Evolutionary conservation across 108 stramenopile genomes (phyloP), one percentile per base, ranked within the genome.

Genomic region (Pseudonitzschia delicatissima): DNA sequence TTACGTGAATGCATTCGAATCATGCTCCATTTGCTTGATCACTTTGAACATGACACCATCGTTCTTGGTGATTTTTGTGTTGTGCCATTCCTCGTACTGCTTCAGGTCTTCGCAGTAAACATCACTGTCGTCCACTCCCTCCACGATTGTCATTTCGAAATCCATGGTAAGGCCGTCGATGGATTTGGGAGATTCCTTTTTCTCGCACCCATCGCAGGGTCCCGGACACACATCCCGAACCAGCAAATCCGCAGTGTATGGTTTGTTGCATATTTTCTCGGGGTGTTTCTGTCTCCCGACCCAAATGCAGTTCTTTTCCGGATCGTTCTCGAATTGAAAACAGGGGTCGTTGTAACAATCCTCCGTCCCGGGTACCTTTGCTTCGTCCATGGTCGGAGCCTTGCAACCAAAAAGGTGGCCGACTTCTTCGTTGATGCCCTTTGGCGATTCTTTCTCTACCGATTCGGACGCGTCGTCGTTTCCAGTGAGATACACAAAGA

Each of bases 1-100:
- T 72, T 57, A 87, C 85, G 83, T 82, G 57, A 92, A 92, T 13
- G 87, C 77, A 27, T 40, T 61, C 0, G 27, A 27, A 45, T 89
- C 91, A 69, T 92, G 91, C 6, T 48, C 18, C 11, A 87, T 64
- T 66, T 84, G 82, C 50, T 83, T 78, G 23, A 88, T 21, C 32
- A 92, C 67, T 26, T 72, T 69, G 39, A 74, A 92, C 53, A 67
- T 73, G 49, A 57, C 36, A 53, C 78, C 79, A 65, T 76, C 76
- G 4, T 36, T 45, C 15, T 64, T 67, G 12, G 75, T 73, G 33
- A 83, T 50, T 23, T 20, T 60, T 4, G 64, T 47, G 26, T 55
- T 29, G 23, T 50, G 23, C 77, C 77, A 78, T 13, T 49, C 57
- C 31, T 63, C 26, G 64, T 31, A 36, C 13, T 18, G 29, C 21